Conservation (phyloP, 176 grass and related monocot genomes). For the Echinochloa phyllopogon region DNA sequence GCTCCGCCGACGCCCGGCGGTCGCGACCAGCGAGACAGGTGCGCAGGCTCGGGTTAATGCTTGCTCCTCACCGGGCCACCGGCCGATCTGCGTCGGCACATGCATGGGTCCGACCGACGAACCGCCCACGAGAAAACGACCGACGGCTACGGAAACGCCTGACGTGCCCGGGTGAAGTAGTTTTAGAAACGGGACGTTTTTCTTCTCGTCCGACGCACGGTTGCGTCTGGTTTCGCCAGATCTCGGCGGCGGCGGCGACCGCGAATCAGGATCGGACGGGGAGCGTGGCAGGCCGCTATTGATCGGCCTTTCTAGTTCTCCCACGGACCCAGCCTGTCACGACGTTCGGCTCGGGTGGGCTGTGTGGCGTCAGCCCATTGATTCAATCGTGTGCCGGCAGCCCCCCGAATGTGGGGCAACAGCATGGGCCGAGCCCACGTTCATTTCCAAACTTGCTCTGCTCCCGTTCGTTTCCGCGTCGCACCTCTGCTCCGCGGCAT, state of each 20-base stretch:
- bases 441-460: no score
- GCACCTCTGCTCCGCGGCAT: no score
- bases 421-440: not conserved
- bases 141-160: not conserved
- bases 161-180: not conserved
- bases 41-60: not conserved
- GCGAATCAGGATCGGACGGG: not conserved
- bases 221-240: not conserved
- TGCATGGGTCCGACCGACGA: not conserved
- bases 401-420: not conserved
- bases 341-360: no score
- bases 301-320: not conserved
- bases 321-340: not conserved
- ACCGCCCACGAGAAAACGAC: conserved; percentile 15
- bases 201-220: not conserved
- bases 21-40: not conserved
- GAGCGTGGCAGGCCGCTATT: not conserved
- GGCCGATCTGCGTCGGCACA: not conserved
- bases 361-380: no score
- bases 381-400: no score
- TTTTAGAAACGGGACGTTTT: not conserved
- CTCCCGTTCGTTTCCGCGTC: no score
- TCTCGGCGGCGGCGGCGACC: not conserved
- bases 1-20: not conserved
- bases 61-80: no score